Evolutionary conservation across 1,284 basidiomycete species (phyloP).

Genomic region (Takashimella koratensis): DNA sequence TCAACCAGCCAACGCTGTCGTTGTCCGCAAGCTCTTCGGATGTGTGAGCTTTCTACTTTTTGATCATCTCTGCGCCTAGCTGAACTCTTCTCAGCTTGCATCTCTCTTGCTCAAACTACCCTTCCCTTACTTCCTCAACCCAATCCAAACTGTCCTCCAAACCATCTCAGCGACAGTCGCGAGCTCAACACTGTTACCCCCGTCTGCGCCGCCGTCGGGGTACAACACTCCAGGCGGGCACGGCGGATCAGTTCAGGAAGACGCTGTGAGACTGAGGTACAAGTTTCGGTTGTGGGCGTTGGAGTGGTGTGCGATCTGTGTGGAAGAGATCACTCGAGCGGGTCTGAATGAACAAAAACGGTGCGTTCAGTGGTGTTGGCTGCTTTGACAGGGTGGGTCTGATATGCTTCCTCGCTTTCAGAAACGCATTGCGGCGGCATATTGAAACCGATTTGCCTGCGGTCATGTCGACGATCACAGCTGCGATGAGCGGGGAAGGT

Average conservation of each 20-base stretch:
- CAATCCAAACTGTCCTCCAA: conserved; percentile 37
- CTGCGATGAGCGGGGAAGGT: conserved; percentile 50
- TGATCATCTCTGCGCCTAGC: neutral
- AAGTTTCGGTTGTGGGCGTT: conserved; percentile 50
- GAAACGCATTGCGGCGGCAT: conserved; percentile 33
- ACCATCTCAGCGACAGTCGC: conserved; percentile 32
- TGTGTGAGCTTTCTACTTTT: conserved; percentile 56
- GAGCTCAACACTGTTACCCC: conserved; percentile 29
- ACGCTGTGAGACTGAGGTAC: conserved; percentile 19
- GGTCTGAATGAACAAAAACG: conserved; percentile 69
- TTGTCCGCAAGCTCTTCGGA: conserved; percentile 78
- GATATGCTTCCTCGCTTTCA: too few relatives aligned
- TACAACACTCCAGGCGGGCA: conserved; percentile 32
- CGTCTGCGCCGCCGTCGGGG: conserved; percentile 32
- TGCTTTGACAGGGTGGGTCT: too few relatives aligned
- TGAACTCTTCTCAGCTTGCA: conserved; percentile 32
- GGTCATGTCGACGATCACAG: conserved; percentile 63
- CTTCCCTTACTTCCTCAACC: conserved; percentile 37
- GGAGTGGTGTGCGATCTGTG: conserved; percentile 76
- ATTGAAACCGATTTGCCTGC: conserved; percentile 58
- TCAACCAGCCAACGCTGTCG: conserved; percentile 52
- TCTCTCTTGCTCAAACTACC: conserved; percentile 40
- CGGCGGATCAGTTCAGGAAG: conserved; percentile 2
- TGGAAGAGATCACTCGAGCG: conserved; percentile 71
- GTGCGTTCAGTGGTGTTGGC: conserved; percentile 52